phyloP scores from a whole-genome alignment of 2,329 filamentous ascomycete genomes.

The Cladosporium halotolerans region DNA sequence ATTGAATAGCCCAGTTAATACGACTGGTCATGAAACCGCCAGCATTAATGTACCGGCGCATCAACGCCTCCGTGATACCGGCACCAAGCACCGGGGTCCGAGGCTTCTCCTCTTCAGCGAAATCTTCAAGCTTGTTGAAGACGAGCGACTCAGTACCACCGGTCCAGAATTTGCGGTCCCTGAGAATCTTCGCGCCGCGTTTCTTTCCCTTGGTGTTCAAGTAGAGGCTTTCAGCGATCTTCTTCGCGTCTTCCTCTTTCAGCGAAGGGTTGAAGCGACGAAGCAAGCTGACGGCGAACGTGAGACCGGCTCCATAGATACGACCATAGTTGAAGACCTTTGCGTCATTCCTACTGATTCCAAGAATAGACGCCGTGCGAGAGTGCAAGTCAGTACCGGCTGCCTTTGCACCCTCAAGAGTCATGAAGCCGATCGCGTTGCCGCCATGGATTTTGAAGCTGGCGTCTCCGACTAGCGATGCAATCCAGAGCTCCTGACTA shows the following conservation, averaged over 20 bases:
- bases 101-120: constrained; percentile 87
- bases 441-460: constrained; percentile 93
- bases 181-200: constrained; percentile 65
- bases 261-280: constrained; percentile 87
- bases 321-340: constrained; percentile 99
- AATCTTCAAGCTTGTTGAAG: constrained; percentile 96
- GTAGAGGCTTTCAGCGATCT: constrained; percentile 75
- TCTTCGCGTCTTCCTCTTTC: constrained; percentile 69
- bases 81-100: constrained; percentile 88
- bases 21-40: constrained; percentile 91
- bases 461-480: constrained; percentile 86
- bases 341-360: constrained; percentile 89
- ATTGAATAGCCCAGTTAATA: constrained; percentile 99
- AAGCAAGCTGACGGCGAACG: constrained; percentile 83
- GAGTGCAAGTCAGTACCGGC: constrained; percentile 93
- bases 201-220: constrained; percentile 84
- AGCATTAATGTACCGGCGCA: constrained; percentile 72
- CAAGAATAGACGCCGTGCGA: constrained; percentile 82
- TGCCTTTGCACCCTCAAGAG: constrained; percentile 88
- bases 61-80: constrained; percentile 91
- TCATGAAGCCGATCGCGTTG: constrained; percentile 98
- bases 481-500: constrained; percentile 97
- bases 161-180: constrained; percentile 79
- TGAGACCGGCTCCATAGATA: constrained; percentile 95
- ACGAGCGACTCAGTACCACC: constrained; percentile 96